A percentile compares a stretch with the other conserved stretches of the same genome.
These are phyloP conservation scores for Ganoderma boninense DNA, from an alignment of 1,284 basidiomycete genomes.

Conservation along the genomic window DNA sequence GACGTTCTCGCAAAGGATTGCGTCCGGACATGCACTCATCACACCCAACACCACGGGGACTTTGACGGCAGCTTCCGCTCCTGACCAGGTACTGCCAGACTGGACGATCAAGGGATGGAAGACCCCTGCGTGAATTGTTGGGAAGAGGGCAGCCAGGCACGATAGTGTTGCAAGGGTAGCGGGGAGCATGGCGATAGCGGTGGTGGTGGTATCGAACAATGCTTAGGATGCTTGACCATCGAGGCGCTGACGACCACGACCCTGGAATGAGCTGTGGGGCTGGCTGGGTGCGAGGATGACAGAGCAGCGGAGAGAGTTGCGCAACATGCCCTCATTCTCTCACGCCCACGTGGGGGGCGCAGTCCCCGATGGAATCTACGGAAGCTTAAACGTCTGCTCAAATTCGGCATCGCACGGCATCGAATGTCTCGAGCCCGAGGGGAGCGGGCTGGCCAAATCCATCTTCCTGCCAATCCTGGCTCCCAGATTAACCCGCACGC, in stretches of 20 bases:
- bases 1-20: conserved; percentile 78
- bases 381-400: conserved; percentile 6
- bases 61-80: conserved; percentile 48
- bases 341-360: neutral
- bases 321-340: conserved; percentile 7
- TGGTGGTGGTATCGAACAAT: conserved; percentile 22
- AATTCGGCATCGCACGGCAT: conserved; percentile 2
- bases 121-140: neutral
- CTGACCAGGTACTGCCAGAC: conserved; percentile 20
- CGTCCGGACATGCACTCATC: conserved; percentile 84
- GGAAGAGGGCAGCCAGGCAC: conserved; percentile 7
- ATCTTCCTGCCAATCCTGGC: conserved; percentile 7
- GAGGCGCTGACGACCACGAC: neutral
- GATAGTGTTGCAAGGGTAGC: conserved; percentile 8
- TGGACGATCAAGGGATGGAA: conserved; percentile 39
- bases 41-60: conserved; percentile 70
- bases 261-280: neutral
- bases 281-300: conserved; percentile 15
- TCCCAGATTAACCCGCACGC: neutral
- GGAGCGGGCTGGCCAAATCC: neutral
- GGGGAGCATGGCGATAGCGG: conserved; percentile 18
- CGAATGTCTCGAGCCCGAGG: neutral
- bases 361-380: conserved; percentile 10
- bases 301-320: conserved; percentile 20
- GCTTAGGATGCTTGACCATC: conserved; percentile 1